Evolutionary conservation across 2,329 filamentous ascomycete species (phyloP), one percentile per base, ranked within the genome.

Genomic region (Penicillium expansum): DNA sequence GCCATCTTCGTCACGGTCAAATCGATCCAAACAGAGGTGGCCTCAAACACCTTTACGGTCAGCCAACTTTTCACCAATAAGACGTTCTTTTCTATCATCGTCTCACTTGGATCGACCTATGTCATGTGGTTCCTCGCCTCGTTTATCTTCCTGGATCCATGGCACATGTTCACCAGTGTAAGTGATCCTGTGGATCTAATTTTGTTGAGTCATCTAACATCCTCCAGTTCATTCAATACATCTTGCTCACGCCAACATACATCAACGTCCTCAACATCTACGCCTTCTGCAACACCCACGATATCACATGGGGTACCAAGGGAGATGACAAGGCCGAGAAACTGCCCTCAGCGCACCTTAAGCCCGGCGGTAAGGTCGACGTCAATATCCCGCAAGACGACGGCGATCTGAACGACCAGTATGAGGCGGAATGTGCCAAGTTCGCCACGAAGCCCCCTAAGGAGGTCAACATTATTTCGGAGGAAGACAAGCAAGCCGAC

Each of bases 231-330:
- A 75, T 92, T 48, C 94, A 97, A 83, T 99, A 99, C 74, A 86
- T 97, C 67, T 85, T 97, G 41, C 83, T 99, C 56, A 96, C 92
- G 0, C 94, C 94, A 0, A 96, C 92, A 0, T 99, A 96, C 78
- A 95, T 95, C 79, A 99, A 97, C 76, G 92, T 97, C 57, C 86
- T 99, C 68, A 99, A 97, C 80, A 94, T 99, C 56, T 99, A 97
- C 76, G 93, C 93, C 59, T 99, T 99, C 77, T 97, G 92, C 78
- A 97, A 97, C 77, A 96, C 92, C 27, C 92, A 97, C 82, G 92
- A 97, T 71, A 94, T 97, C 63, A 95, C 92, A 4, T 97, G 92
- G 92, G 92, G 92, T 69, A 99, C 94, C 41, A 99, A 97, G 76
- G 94, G 94, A 67, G 94, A 97, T 73, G 93, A 97, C 77, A 97